Base-by-base conservation (phyloP, 2,329 filamentous ascomycete genomes). In the Apiospora rasikravindrae region DNA sequence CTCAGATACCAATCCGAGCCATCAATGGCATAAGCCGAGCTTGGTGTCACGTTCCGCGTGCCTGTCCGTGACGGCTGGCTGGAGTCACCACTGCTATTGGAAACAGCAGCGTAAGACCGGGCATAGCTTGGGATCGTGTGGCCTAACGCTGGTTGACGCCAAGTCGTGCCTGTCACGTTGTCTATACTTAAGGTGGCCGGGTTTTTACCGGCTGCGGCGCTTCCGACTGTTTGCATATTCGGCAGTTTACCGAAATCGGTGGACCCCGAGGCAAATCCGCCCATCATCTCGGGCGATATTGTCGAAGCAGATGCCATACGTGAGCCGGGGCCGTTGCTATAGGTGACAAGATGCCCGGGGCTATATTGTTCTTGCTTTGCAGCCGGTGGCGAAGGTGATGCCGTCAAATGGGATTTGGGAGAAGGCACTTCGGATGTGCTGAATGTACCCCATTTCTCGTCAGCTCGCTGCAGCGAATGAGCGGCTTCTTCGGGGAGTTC, bases 401-500 rank as follows among this genome's bases (percentile, higher is more conserved):
- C 71, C 13, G 74, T 73, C 14, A 73, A 70, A 51, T 75, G 79
- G 64, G 77, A 83, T 77, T 72, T 77, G 26, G 89, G 89, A 2
- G 90, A 91, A 1, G 88, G 86, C 8, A 90, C 86, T 70, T 91
- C 90, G 0, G 88, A 87, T 70, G 88, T 88, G 78, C 84, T 90
- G 76, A 92, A 95, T 2, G 88, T 88, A 1, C 94, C 94, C 82
- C 93, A 98, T 82, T 92, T 96, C 64, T 89, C 86, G 78, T 97
- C 94, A 1, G 94, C 93, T 47, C 94, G 89, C 68, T 90, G 86
- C n/a, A 98, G 88, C 1, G 97, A 90, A 1, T 88, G 84, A 0
- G 89, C 87, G 0, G 95, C 96, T 81, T 98, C 96, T 73, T 94
- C 92, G 0, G 96, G 96, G 13, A 98, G 83, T 71, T 94, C 91